Evolutionary conservation across 202 grass and related monocot genomes (phyloP).

Genomic region (Panicum hallii): DNA sequence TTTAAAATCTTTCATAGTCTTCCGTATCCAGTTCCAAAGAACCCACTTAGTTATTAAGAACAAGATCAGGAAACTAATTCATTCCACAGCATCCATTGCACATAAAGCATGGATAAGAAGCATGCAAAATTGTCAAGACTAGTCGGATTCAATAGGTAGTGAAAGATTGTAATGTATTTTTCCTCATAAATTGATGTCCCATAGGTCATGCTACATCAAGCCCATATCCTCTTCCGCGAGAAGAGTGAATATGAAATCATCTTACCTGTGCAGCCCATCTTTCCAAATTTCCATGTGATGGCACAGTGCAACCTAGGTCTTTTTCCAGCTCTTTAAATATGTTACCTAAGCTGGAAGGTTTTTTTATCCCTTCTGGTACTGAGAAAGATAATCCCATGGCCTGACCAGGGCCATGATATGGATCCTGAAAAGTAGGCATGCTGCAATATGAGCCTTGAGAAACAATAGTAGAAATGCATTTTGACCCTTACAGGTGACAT

Average conservation of each 20-base stretch:
- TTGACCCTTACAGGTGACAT: not conserved
- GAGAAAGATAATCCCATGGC: constrained; percentile 97
- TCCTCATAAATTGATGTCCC: not conserved
- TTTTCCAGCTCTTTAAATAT: constrained; percentile 91
- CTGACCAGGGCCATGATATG: constrained; percentile 94
- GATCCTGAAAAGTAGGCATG: constrained; percentile 72
- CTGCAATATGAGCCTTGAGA: not conserved
- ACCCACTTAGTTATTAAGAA: not conserved
- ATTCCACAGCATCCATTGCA: not conserved
- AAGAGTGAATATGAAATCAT: not conserved
- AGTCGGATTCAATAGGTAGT: not conserved
- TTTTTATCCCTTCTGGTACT: constrained; percentile 83
- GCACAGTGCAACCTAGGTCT: constrained; percentile 79
- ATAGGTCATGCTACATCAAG: constrained; percentile 11
- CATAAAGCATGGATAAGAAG: not conserved
- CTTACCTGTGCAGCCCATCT: constrained; percentile 97
- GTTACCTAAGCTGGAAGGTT: constrained; percentile 80
- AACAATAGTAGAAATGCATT: not conserved
- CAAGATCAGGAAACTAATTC: not conserved
- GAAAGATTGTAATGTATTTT: not conserved
- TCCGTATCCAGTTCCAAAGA: not conserved
- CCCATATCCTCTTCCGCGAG: not conserved
- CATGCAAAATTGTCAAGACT: constrained; percentile 7
- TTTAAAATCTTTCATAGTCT: not conserved
- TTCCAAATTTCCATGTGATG: constrained; percentile 93